Evolutionary conservation across 768 basidiomycete species (phyloP), one percentile per base, ranked within the genome.

Genomic region (Pulveroboletus frians): DNA sequence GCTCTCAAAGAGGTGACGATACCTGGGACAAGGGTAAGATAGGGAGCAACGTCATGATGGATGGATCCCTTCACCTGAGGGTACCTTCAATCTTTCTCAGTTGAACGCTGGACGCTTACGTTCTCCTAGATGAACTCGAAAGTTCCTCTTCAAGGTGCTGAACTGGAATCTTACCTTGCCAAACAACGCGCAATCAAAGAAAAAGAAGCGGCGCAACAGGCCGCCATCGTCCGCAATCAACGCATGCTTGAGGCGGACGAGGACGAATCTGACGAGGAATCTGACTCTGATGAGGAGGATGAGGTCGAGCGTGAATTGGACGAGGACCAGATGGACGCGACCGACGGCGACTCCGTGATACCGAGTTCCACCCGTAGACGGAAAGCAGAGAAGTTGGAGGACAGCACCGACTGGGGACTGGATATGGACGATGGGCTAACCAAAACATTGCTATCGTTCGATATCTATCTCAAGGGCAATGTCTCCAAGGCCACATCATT

Each of bases 401-500:
- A 83, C 50, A 76, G 72, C 7, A 65, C 70, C 18, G 86, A 84
- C 60, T 90, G 87, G 85, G 76, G 73, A 27, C 65, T 86, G 51
- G 88, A 90, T 54, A 79, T 79, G 37, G 90, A 92, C 52, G 89
- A 92, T 50, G 81, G 83, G 2, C 61, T 83, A 46, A 82, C 83
- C 13, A 84, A 81, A 58, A 83, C 87, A 35, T 68, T 86, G 46
- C 69, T 94, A 34, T 94, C 91, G 2, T 99, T 89, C 59, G 96
- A 99, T 68, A 96, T 98, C 56, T 98, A 92, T 66, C 77, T 98
- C 52, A 96, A 95, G 66, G 94, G 94, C n/a, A 92, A 95, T 54
- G 89, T 93, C 39, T 84, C 88, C 23, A 87, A 88, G 55, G 75
- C 86, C 21, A 88, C 83, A 1, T 84, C 85, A 2, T 93, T 92